Evolutionary conservation across 441 rosid species (phyloP).

Genomic region (Adansonia gregorii): DNA sequence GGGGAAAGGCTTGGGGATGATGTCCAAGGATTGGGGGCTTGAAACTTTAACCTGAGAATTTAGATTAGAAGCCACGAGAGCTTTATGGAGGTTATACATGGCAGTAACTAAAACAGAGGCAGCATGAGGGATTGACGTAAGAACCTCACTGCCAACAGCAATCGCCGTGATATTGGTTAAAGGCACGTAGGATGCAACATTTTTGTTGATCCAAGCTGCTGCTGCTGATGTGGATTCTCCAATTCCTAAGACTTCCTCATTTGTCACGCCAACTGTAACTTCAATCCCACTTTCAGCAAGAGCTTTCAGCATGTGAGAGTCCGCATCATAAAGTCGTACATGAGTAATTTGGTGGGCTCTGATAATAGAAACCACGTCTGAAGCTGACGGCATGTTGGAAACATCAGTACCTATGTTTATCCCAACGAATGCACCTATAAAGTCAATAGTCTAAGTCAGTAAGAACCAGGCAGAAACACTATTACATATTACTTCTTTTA

Average conservation of each 20-base stretch:
- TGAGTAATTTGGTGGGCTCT: conserved; percentile 72
- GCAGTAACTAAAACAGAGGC: conserved; percentile 75
- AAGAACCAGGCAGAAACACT: conserved; percentile 18
- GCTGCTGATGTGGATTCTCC: conserved; percentile 78
- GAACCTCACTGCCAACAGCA: conserved; percentile 93
- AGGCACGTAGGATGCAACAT: conserved; percentile 83
- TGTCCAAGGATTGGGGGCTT: conserved; percentile 77
- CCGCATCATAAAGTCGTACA: conserved; percentile 82
- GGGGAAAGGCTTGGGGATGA: conserved; percentile 86
- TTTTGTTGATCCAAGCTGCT: conserved; percentile 84
- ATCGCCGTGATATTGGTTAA: conserved; percentile 86
- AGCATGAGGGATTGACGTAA: conserved; percentile 68
- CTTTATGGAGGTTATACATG: conserved; percentile 81
- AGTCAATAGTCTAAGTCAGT: conserved; percentile 29
- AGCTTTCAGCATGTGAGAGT: conserved; percentile 79
- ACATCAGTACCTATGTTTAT: conserved; percentile 84
- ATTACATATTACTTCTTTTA: not conserved
- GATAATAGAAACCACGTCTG: conserved; percentile 59
- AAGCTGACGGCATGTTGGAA: conserved; percentile 68
- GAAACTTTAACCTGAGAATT: conserved; percentile 80
- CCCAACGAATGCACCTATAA: conserved; percentile 78
- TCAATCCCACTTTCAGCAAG: conserved; percentile 75
- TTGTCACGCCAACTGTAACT: conserved; percentile 79
- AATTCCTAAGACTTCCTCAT: conserved; percentile 71
- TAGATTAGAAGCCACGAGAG: conserved; percentile 80